Conservation (phyloP, 257 asterid genomes). For the Eustoma russellianum region DNA sequence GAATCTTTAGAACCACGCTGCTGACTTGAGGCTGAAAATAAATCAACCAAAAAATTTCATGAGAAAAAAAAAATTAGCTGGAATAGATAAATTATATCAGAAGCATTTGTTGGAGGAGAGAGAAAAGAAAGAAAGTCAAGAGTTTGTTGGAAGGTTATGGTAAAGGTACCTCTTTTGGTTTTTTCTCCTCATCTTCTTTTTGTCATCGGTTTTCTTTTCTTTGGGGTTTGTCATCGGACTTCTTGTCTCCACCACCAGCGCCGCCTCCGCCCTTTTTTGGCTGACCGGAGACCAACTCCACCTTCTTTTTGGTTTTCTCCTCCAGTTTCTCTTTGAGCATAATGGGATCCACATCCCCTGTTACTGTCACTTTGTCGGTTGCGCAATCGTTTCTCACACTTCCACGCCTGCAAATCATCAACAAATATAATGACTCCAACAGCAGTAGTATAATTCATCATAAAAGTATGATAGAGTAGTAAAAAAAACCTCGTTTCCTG, state of each 20-base stretch:
- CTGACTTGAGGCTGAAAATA: slow-evolving; percentile 36
- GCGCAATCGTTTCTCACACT: slow-evolving; percentile 59
- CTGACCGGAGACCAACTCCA: slow-evolving; percentile 65
- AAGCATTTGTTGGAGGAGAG: too few relatives aligned
- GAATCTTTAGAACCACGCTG: slow-evolving; percentile 61
- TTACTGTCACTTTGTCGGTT: slow-evolving; percentile 63
- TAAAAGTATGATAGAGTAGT: too few relatives aligned
- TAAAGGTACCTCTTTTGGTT: slow-evolving; percentile 26
- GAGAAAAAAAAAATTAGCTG: background rate
- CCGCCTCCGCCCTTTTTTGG: slow-evolving; percentile 38
- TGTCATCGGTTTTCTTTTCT: slow-evolving; percentile 20
- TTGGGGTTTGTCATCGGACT: slow-evolving; percentile 18
- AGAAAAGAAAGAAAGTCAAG: background rate
- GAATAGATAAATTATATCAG: too few relatives aligned
- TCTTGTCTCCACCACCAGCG: slow-evolving; percentile 23
- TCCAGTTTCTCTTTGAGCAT: slow-evolving; percentile 65
- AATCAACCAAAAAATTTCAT: background rate
- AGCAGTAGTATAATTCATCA: too few relatives aligned
- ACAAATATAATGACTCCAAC: background rate
- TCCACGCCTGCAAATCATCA: slow-evolving; percentile 56
- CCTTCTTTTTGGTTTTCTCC: slow-evolving; percentile 77
- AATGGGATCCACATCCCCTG: slow-evolving; percentile 74
- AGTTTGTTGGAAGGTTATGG: background rate
- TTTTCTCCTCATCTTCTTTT: slow-evolving; percentile 20
- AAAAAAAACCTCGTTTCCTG: too few relatives aligned